A percentile compares a stretch with the other conserved stretches of the same genome.
Conservation (phyloP, 345 rosid genomes). For the Eucalyptus sp. region DNA sequence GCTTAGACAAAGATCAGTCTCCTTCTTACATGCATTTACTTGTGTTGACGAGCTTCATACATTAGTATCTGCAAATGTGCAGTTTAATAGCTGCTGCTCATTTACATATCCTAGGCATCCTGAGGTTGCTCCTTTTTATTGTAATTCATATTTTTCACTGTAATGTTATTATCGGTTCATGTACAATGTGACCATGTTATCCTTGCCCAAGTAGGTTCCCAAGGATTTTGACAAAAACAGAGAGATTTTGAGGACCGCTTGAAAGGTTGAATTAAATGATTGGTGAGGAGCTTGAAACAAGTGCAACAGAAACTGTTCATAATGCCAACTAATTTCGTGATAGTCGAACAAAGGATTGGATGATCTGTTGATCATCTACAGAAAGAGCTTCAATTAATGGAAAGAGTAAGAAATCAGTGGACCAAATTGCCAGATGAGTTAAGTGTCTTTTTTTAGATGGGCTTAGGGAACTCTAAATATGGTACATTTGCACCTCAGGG, state of each 20-base stretch:
- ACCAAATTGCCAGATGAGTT: neutral
- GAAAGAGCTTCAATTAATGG: neutral
- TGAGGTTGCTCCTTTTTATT: neutral
- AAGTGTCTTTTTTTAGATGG: neutral
- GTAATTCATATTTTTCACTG: neutral
- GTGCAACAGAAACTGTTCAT: neutral
- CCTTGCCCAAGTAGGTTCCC: neutral
- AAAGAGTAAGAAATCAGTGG: neutral
- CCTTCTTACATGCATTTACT: neutral
- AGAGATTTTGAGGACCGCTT: neutral
- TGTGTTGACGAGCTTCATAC: neutral
- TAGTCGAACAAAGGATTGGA: neutral
- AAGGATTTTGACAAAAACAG: neutral
- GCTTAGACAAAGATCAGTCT: neutral
- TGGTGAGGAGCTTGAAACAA: neutral
- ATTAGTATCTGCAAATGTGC: neutral
- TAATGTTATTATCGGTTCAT: neutral
- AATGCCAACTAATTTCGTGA: neutral
- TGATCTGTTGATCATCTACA: neutral
- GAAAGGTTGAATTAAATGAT: neutral
- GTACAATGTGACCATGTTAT: neutral
- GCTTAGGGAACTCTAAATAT: neutral
- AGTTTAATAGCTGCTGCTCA: neutral
- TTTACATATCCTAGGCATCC: neutral
- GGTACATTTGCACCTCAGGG: neutral